These are phyloP conservation scores for Flaveria trinervia DNA, from an alignment of 129 eudicot species.

Conservation along the genomic window DNA sequence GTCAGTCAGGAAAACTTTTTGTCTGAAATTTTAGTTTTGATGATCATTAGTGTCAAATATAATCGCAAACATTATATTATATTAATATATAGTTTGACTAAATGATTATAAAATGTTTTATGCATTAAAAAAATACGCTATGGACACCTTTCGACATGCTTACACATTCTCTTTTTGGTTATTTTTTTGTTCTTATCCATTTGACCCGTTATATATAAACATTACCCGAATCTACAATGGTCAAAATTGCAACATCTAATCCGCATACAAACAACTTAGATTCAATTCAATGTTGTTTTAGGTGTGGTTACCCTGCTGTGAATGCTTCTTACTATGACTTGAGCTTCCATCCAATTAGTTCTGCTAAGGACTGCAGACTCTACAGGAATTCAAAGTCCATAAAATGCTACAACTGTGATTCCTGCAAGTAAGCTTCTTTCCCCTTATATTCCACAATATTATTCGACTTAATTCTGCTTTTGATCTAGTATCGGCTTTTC, in stretches of 20 bases:
- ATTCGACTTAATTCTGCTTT: slow-evolving; percentile 14
- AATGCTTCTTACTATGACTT: slow-evolving; percentile 87
- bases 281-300: slow-evolving; percentile 23
- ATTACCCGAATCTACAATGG: neutral
- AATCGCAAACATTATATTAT: neutral
- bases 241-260: neutral
- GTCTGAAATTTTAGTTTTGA: neutral
- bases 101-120: neutral
- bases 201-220: neutral
- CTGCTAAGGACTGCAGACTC: slow-evolving; percentile 73
- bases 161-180: neutral
- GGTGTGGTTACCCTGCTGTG: slow-evolving; percentile 94
- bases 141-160: neutral
- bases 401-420: slow-evolving; percentile 89
- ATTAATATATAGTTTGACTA: neutral
- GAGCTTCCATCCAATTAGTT: slow-evolving; percentile 76
- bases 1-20: neutral
- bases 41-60: neutral
- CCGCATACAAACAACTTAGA: neutral
- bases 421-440: slow-evolving; percentile 77
- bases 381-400: slow-evolving; percentile 65
- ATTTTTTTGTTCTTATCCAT: neutral
- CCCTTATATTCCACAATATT: neutral
- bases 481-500: neutral
- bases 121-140: neutral